Evolutionary conservation across 2,329 filamentous ascomycete genomes (phyloP).

Genomic region (Juglanconis oblonga): DNA sequence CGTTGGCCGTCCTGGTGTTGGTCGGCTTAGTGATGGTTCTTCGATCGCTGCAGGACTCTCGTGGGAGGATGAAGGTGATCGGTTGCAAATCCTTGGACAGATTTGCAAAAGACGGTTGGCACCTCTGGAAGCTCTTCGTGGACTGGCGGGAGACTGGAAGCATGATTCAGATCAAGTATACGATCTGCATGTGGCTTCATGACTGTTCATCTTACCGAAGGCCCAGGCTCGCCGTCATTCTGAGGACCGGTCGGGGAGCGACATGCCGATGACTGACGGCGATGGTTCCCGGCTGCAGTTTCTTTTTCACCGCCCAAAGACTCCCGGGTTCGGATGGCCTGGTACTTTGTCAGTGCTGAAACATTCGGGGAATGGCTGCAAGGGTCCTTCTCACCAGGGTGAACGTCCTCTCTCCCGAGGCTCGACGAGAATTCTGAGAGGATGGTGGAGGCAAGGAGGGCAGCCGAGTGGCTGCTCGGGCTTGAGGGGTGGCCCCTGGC

Average conservation of each 20-base stretch:
- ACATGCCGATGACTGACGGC: conserved; percentile 5
- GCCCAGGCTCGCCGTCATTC: conserved; percentile 9
- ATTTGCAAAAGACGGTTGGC: background rate
- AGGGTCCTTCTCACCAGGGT: conserved; percentile 9
- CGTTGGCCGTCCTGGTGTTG: conserved; percentile 9
- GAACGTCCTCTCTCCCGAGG: background rate
- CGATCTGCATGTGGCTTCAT: background rate
- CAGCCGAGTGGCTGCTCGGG: background rate
- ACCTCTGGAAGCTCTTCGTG: conserved; percentile 4
- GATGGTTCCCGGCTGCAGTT: background rate
- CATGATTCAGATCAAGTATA: background rate
- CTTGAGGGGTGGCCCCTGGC: background rate
- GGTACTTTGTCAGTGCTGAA: background rate
- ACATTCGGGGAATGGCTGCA: background rate
- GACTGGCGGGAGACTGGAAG: conserved; percentile 6
- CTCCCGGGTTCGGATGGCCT: conserved; percentile 11
- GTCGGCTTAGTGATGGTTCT: background rate
- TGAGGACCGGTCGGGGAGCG: background rate
- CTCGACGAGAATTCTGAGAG: conserved; percentile 4
- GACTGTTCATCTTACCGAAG: conserved; percentile 8
- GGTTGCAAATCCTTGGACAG: background rate
- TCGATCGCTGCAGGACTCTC: background rate
- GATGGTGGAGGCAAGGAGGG: background rate
- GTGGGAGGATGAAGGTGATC: background rate
- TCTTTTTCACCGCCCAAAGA: background rate